These are phyloP conservation scores for Phaeosphaeriaceae sp. DNA, from an alignment of 2,329 filamentous ascomycete genomes.

Conservation along the genomic window DNA sequence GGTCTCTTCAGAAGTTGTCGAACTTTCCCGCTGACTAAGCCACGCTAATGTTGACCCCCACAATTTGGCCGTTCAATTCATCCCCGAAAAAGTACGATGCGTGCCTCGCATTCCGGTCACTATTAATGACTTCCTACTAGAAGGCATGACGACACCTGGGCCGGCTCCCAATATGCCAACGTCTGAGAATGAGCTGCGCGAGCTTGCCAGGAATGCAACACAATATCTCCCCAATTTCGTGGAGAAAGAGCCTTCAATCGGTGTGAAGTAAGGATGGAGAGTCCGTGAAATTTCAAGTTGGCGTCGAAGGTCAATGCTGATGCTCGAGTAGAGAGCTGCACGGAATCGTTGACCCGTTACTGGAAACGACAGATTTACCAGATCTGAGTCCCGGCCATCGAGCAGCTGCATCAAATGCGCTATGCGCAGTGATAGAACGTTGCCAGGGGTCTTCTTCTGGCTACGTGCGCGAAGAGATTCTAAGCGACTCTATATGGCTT, in stretches of 20 bases:
- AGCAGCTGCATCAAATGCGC: constrained; percentile 55
- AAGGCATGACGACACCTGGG: neutral
- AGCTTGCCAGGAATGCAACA: constrained; percentile 33
- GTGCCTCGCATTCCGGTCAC: neutral
- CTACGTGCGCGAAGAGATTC: constrained; percentile 38
- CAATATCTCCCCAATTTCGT: constrained; percentile 34
- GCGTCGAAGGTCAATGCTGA: constrained; percentile 22
- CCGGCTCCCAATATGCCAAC: constrained; percentile 21
- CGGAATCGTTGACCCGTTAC: constrained; percentile 32
- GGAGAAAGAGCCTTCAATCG: constrained; percentile 30
- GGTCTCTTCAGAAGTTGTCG: neutral
- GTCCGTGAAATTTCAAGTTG: constrained; percentile 41
- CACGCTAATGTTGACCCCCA: neutral
- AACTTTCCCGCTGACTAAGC: neutral
- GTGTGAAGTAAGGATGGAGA: constrained; percentile 48
- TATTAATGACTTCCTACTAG: neutral
- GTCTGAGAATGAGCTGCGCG: constrained; percentile 35
- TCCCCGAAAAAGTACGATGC: neutral
- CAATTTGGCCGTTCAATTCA: neutral
- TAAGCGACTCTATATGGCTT: constrained; percentile 48
- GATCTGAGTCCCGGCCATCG: constrained; percentile 48
- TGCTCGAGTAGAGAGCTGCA: constrained; percentile 35
- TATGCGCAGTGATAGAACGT: constrained; percentile 54
- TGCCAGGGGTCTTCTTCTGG: constrained; percentile 40
- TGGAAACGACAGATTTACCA: constrained; percentile 42